Evolutionary conservation across 495 filamentous ascomycete genomes (phyloP), one percentile per base, ranked within the genome.

Genomic region (Terfezia claveryi): DNA sequence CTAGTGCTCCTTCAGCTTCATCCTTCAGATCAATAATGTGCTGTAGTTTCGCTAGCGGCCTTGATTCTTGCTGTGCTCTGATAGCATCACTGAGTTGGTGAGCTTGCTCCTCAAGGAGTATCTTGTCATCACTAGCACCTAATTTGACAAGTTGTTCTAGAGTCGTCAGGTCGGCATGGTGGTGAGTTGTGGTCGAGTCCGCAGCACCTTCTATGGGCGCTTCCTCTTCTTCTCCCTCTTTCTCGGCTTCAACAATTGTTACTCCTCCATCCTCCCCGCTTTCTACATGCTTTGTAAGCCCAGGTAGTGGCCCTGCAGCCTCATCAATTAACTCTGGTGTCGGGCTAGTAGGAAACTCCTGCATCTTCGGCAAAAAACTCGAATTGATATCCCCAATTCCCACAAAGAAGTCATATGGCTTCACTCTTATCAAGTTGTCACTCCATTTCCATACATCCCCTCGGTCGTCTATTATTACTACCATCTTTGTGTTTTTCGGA

Each of bases 371-470:
- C 54, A 99, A 66, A 66, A 96, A 96, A 61, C 84, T 94, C 2
- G 91, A 92, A 71, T 99, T 99, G 72, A 99, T 99, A 67, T 99
- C 91, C 50, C 91, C 91, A 61, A 94, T 95, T 23, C 92, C 92
- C 36, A 89, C 82, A 66, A 96, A 98, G 66, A 99, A 99, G 64
- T 96, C 88, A 66, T 92, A 99, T 7, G 87, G 85, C 12, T 76
- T 76, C 36, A 99, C 92, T 68, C 92, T 94, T 70, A 99, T 85
- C 23, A 99, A 74, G 61, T 99, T 95, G 10, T 81, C 76, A 61
- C 82, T 81, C 76, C 92, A 96, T 51, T 81, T 79, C 91, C 91
- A 99, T n/a, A 99, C 88, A 66, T 99, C 91, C 37, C 85, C 86
- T 60, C 91, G 77, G 63, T 99, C 91, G 67, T 99, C 91, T 57